phyloP scores from a whole-genome alignment of 2,329 filamentous ascomycete genomes.

The Curvularia hawaiiensis region DNA sequence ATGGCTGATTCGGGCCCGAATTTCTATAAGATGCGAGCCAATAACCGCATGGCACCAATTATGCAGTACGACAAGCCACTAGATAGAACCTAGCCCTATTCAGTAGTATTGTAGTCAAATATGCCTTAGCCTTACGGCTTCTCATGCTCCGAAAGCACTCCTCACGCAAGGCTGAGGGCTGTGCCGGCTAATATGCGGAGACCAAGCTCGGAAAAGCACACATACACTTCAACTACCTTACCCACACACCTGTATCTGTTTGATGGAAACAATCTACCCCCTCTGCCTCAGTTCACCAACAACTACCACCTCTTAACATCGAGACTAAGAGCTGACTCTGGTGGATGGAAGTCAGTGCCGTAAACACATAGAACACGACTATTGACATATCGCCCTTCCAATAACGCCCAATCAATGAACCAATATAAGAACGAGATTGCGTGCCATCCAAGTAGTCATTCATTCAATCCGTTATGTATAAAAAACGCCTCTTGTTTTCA shows the following conservation, averaged over 20 bases:
- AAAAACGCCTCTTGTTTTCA: background rate
- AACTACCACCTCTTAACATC: too few relatives aligned
- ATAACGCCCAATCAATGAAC: background rate
- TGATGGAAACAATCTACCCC: background rate
- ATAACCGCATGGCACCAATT: background rate
- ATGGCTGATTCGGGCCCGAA: background rate
- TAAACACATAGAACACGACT: background rate
- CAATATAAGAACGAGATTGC: background rate
- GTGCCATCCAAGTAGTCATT: background rate
- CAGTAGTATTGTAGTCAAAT: background rate
- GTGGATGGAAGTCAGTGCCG: too few relatives aligned
- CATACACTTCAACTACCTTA: background rate
- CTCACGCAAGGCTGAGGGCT: background rate
- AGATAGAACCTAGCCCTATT: background rate
- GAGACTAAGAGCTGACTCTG: too few relatives aligned
- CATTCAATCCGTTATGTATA: background rate
- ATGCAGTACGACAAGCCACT: background rate
- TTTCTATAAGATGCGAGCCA: background rate
- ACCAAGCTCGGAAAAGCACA: background rate
- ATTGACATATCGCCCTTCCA: background rate
- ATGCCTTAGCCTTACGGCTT: background rate
- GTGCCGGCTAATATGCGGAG: background rate
- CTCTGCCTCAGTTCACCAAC: too few relatives aligned
- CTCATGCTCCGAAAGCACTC: background rate
- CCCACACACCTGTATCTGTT: background rate